Percentiles rank a stretch among this genome's conserved stretches.
Evolutionary conservation across 2,329 filamentous ascomycete genomes (phyloP).

Genomic region (Sphaerulina musiva): DNA sequence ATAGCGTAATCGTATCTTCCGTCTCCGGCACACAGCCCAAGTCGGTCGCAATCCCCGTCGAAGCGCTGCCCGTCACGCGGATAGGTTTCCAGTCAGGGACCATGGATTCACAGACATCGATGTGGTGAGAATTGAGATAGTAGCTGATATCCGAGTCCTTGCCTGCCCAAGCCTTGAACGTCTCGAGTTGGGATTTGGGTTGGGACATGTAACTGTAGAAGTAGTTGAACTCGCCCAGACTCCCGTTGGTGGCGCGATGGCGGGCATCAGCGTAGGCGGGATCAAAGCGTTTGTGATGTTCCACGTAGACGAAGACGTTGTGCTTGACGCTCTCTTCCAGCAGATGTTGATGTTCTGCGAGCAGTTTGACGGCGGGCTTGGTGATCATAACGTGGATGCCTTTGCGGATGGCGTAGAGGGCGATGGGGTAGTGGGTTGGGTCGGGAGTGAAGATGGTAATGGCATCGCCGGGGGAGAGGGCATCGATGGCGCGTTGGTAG

Average conservation of each 20-base stretch:
- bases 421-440: constrained; percentile 86
- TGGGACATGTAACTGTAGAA: constrained; percentile 97
- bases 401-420: constrained; percentile 82
- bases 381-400: constrained; percentile 88
- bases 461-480: constrained; percentile 71
- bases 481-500: constrained; percentile 84
- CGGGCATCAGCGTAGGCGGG: constrained; percentile 86
- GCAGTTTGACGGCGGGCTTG: constrained; percentile 82
- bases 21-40: constrained; percentile 74
- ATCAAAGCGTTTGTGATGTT: constrained; percentile 96
- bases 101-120: constrained; percentile 91
- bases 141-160: constrained; percentile 90
- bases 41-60: constrained; percentile 68
- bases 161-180: constrained; percentile 91
- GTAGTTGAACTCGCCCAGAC: constrained; percentile 91
- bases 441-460: constrained; percentile 97
- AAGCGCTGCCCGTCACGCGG: constrained; percentile 69
- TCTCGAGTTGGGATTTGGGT: constrained; percentile 84
- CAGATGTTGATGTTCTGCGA: constrained; percentile 71
- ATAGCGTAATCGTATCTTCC: constrained; percentile 86
- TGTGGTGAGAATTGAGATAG: constrained; percentile 91
- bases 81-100: constrained; percentile 67
- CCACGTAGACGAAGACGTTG: constrained; percentile 83
- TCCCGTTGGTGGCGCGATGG: constrained; percentile 58
- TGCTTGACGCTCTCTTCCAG: constrained; percentile 64